Evolutionary conservation across 495 filamentous ascomycete genomes (phyloP).

Genomic region (Chaetomium tenue): DNA sequence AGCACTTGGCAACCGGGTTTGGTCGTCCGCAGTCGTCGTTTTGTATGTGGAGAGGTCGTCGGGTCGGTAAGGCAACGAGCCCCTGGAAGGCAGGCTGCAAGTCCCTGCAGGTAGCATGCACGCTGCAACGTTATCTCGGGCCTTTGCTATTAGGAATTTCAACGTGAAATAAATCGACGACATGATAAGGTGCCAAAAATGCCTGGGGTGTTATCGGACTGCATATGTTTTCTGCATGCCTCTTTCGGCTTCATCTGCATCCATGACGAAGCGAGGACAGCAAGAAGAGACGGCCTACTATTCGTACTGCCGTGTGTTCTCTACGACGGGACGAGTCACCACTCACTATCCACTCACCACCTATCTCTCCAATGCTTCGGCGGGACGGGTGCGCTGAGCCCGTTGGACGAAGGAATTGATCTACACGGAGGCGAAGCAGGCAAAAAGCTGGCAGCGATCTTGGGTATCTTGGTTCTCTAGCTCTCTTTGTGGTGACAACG

Average conservation of each 20-base stretch:
- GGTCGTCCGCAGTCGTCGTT: background rate
- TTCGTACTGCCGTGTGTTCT: background rate
- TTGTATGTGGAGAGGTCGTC: background rate
- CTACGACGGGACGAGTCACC: background rate
- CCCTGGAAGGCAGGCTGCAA: slow-evolving; percentile 2
- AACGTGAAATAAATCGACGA: slow-evolving; percentile 30
- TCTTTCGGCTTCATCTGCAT: slow-evolving; percentile 13
- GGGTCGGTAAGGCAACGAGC: slow-evolving; percentile 21
- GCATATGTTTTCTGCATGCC: slow-evolving; percentile 21
- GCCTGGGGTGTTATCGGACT: slow-evolving; percentile 25
- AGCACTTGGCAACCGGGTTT: slow-evolving; percentile 4
- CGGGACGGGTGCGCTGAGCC: slow-evolving; percentile 1
- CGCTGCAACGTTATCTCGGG: slow-evolving; percentile 30
- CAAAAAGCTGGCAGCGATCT: slow-evolving; percentile 1
- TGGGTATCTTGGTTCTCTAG: slow-evolving; percentile 1
- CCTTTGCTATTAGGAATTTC: slow-evolving; percentile 43
- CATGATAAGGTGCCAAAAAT: slow-evolving; percentile 35
- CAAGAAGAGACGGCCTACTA: slow-evolving; percentile 7
- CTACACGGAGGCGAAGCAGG: background rate
- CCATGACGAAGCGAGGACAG: background rate
- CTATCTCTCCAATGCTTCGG: background rate
- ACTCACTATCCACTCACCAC: no score
- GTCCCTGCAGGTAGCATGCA: slow-evolving; percentile 26
- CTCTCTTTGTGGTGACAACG: slow-evolving; percentile 3
- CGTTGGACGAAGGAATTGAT: background rate